phyloP scores from a whole-genome alignment of 2,329 filamentous ascomycete genomes.

The Colletotrichum ledebouriae region DNA sequence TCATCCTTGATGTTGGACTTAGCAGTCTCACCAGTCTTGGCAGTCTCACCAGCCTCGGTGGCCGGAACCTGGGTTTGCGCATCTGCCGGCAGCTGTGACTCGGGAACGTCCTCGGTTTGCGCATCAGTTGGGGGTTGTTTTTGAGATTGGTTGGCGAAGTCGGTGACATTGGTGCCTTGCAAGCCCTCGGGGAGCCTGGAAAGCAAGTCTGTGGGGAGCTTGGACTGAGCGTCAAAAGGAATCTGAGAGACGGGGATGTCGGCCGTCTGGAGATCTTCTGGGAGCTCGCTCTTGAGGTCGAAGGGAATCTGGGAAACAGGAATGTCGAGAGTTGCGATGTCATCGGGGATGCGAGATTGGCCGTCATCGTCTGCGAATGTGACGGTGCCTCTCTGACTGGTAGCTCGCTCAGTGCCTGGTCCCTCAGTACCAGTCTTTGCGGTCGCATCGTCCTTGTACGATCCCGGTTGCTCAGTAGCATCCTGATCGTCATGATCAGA shows the following conservation, averaged over 20 bases:
- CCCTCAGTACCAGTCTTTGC: slow-evolving; percentile 16
- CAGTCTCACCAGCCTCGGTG: slow-evolving; percentile 11
- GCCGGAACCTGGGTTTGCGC: background rate
- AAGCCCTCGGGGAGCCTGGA: slow-evolving; percentile 18
- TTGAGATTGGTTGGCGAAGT: slow-evolving; percentile 9
- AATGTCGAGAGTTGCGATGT: slow-evolving; percentile 34
- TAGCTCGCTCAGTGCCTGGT: background rate
- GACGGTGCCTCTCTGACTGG: too few relatives aligned
- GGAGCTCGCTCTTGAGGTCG: slow-evolving; percentile 35
- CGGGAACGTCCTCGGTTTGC: slow-evolving; percentile 17
- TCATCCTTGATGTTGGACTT: slow-evolving; percentile 37
- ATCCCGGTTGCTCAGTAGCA: slow-evolving; percentile 39
- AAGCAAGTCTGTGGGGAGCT: slow-evolving; percentile 24
- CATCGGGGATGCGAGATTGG: slow-evolving; percentile 14
- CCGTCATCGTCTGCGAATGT: slow-evolving; percentile 1
- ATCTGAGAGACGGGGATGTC: slow-evolving; percentile 40
- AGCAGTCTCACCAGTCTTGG: slow-evolving; percentile 19
- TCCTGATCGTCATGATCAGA: slow-evolving; percentile 14
- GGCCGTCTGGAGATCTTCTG: slow-evolving; percentile 41
- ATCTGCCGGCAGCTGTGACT: background rate
- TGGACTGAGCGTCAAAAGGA: slow-evolving; percentile 31
- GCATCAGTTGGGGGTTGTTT: background rate
- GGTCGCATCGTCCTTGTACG: slow-evolving; percentile 29
- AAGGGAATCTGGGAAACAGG: slow-evolving; percentile 36
- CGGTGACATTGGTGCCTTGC: background rate